These are phyloP conservation scores for Suillus discolor DNA, from an alignment of 768 basidiomycete genomes.

Conservation along the genomic window DNA sequence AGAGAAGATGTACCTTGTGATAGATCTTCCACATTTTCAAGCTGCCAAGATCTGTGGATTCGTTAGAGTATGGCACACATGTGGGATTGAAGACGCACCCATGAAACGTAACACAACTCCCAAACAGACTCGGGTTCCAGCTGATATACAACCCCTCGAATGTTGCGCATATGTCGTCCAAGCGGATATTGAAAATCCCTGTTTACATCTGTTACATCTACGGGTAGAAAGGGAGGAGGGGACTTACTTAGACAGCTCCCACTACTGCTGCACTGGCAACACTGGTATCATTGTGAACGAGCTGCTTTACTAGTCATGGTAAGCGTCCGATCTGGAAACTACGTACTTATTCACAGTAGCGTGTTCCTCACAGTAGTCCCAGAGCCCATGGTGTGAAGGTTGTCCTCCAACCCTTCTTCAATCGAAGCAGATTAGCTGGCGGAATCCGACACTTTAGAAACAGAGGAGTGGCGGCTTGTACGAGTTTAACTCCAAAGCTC, in stretches of 20 bases:
- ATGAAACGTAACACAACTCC: conserved; percentile 55
- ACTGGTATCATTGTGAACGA: too few species aligned
- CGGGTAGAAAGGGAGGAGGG: not conserved
- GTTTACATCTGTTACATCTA: not conserved
- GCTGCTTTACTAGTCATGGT: too few species aligned
- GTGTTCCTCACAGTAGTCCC: too few species aligned
- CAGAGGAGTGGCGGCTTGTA: too few species aligned
- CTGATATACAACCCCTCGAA: conserved; percentile 86
- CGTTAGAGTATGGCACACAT: not conserved
- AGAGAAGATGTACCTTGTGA: conserved; percentile 36
- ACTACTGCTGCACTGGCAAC: conserved; percentile 1
- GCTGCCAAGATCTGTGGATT: conserved; percentile 41
- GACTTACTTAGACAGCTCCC: conserved; percentile 28
- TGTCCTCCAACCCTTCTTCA: too few species aligned
- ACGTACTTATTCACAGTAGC: too few species aligned
- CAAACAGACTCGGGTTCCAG: conserved; percentile 78
- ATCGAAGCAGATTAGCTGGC: too few species aligned
- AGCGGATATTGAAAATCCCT: conserved; percentile 64
- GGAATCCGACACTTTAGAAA: too few species aligned
- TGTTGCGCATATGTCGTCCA: conserved; percentile 71
- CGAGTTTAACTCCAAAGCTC: too few species aligned
- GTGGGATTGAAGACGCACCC: conserved; percentile 51
- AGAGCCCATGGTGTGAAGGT: too few species aligned
- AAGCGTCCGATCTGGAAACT: too few species aligned
- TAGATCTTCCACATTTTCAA: conserved; percentile 40